Base-by-base conservation (phyloP, 805 yeast genomes). In the Ogataea nitratoaversa region DNA sequence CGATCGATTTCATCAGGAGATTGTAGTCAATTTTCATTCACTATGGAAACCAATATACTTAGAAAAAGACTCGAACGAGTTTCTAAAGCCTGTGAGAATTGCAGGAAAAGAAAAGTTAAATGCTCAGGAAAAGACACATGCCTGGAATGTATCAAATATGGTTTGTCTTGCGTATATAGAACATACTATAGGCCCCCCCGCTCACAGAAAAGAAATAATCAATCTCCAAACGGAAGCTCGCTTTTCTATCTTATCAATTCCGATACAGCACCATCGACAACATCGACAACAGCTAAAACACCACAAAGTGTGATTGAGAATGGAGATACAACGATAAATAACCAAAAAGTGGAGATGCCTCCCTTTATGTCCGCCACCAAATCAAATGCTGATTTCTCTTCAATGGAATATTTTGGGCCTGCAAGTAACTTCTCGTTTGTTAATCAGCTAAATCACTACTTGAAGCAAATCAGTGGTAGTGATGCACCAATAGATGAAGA, bases 371-470 rank as follows among this genome's bases (percentile, higher is more conserved):
- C 47, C 6, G 36, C 32, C 2, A 30, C 37, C 7, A 43, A 37
- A 16, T 44, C 45, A 7, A 34, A 37, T 19, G 27, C 24, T 3
- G 38, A 43, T n/a, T 34, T 34, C 11, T 43, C 45, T 3, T 22
- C 45, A 3, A 33, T 45, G 42, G 56, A 54, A 32, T 54, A 51
- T 30, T 54, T 50, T 49, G 59, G 59, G 4, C 48, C 59, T 5
- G 49, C 56, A 6, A 47, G 53, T 39, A 54, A 54, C 31, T 48
- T 46, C 25, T 44, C 57, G 6, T 53, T 54, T 43, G 54, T 54
- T 12, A 54, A 46, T 30, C 56, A 54, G 20, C 34, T 54, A 32
- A 51, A 54, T 36, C 47, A 51, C 31, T 49, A 47, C 27, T 30
- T 54, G 16, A 35, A 23, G 23, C 20, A 18, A 4, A 22, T 39